Evolutionary conservation across 768 basidiomycete genomes (phyloP), one percentile per base, ranked within the genome.

Genomic region (Kwoniella pini): DNA sequence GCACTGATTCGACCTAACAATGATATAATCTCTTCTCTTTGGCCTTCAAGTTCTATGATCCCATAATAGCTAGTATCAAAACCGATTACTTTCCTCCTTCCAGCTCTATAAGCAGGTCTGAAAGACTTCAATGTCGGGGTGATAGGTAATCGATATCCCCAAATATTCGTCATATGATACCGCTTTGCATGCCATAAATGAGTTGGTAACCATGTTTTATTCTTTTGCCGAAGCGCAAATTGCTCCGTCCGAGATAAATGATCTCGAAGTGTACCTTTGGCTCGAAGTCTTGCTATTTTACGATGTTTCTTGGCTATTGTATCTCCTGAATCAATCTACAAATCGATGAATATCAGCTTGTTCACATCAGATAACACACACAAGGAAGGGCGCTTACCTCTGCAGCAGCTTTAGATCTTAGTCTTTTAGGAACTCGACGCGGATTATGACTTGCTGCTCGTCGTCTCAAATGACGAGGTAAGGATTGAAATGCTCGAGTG

Each of bases 121-220:
- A 88, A 95, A 0, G 91, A 83, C 72, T 97, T 99, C 72, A 94
- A 90, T 0, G 93, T 93, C 0, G 95, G 93, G 1, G 85, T 85
- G 2, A 88, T 79, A 6, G 94, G 89, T 88, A 99, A 81, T 67
- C 91, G 83, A 75, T 91, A 91, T 0, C 91, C 91, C 93, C 93
- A 98, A 77, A 90, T 82, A 64, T 86, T 87, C 67, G 87, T 84
- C 95, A 98, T 97, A 63, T 88, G 86, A 87, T 95, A 95, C 5
- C 96, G 85, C 79, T 97, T 98, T 1, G 93, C 90, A 70, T 97
- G 95, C 91, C 93, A 98, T 19, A 98, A 79, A 76, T 99, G 96
- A 4, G 93, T 95, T 74, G 95, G 91, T 0, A 99, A 85, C 95
- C 95, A 98, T 12, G 83, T 81, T 77, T 97, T 97, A 65, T 89